Base-by-base conservation (phyloP, 768 basidiomycete species). In the Rhodotorula toruloides region DNA sequence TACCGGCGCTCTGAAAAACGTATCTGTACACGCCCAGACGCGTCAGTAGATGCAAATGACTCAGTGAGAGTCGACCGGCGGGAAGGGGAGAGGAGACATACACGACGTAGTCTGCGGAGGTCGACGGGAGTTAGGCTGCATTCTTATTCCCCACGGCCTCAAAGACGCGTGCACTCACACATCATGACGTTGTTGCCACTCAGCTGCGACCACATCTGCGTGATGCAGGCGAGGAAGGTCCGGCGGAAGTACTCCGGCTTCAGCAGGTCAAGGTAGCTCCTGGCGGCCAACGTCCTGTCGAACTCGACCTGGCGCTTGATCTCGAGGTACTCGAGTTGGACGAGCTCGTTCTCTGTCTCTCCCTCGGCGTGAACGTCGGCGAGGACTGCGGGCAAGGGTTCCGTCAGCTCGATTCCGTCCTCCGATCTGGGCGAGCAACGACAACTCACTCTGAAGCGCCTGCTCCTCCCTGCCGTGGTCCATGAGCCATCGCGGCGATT, bases 1-100 rank as follows among this genome's bases (percentile, higher is more conserved):
- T 79, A 74, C 88, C 88, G 50, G 88, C 87, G 64, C 85, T 85
- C 72, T 86, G 82, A 79, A 89, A 88, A 52, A 89, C 88, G 67
- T n/a, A n/a, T n/a, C n/a, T n/a, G n/a, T n/a, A n/a, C n/a, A n/a
- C n/a, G n/a, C n/a, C n/a, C n/a, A n/a, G n/a, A n/a, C n/a, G n/a
- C n/a, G n/a, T n/a, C n/a, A n/a, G n/a, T n/a, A n/a, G n/a, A n/a
- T n/a, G n/a, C n/a, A n/a, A n/a, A n/a, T n/a, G n/a, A n/a, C n/a
- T n/a, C n/a, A n/a, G n/a, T n/a, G n/a, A n/a, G n/a, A n/a, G n/a
- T n/a, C n/a, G n/a, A n/a, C n/a, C n/a, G n/a, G n/a, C n/a, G n/a
- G n/a, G n/a, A n/a, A n/a, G n/a, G n/a, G n/a, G n/a, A n/a, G n/a
- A n/a, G 32, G 40, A 29, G 53, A 54, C 53, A 16, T 37, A 54